Evolutionary conservation across 305 asterid genomes (phyloP).

Genomic region (Fraxinus greggii): DNA sequence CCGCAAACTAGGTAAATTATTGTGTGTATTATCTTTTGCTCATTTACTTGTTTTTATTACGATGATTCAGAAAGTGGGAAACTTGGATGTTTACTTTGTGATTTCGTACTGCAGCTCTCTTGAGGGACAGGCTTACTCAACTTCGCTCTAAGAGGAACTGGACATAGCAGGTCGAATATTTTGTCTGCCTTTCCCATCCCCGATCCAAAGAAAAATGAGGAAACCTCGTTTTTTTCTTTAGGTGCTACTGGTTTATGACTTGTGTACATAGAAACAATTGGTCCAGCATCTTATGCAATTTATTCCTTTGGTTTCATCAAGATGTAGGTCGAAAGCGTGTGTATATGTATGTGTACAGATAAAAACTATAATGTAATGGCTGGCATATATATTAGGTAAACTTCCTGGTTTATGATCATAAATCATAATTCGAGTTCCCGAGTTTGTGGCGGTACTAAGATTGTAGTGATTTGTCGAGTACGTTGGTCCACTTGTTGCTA

Average conservation of each 20-base stretch:
- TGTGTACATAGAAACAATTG: conserved; percentile 34
- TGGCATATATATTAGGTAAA: not conserved
- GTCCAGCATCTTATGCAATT: conserved; percentile 17
- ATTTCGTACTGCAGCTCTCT: conserved; percentile 50
- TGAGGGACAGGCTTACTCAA: conserved; percentile 87
- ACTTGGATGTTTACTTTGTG: not conserved
- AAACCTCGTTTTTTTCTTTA: not conserved
- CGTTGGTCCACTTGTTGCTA: not conserved
- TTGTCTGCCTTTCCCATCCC: not conserved
- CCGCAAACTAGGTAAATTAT: not conserved
- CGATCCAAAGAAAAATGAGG: not conserved
- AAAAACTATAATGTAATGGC: not conserved
- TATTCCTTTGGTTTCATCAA: not conserved
- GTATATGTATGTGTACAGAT: not conserved
- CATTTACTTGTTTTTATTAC: not conserved
- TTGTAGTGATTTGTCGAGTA: not conserved
- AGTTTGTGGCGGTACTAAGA: not conserved
- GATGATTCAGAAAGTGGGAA: not conserved
- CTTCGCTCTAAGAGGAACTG: conserved; percentile 84
- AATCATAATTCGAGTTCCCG: not conserved
- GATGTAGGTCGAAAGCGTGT: not conserved
- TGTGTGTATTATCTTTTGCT: not conserved
- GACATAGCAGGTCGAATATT: conserved; percentile 37
- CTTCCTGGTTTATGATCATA: not conserved
- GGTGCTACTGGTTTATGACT: conserved; percentile 25